Evolutionary conservation across 2,329 filamentous ascomycete genomes (phyloP), one percentile per base, ranked within the genome.

Genomic region (Akanthomyces uredinophilus): DNA sequence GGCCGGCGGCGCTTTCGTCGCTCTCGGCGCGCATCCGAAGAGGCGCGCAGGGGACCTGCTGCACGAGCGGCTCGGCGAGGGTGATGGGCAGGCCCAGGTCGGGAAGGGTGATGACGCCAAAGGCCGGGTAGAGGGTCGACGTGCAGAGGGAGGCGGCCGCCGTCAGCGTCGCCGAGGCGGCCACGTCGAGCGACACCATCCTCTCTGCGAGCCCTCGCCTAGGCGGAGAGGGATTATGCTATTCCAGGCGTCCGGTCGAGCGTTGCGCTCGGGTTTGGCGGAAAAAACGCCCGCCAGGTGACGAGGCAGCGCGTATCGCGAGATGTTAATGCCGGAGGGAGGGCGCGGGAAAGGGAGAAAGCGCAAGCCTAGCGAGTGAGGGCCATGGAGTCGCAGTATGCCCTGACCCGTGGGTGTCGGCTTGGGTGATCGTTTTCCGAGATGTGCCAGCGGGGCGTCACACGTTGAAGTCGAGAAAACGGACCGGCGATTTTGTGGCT

Each of bases 31-130:
- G 65, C n/a, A 68, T 56, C 27, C 67, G 59, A n/a, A 66, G 44
- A 6, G 68, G 70, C 53, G 68, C 66, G 43, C 73, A 75, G 11
- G 73, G 73, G 35, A 70, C 66, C 52, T 73, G 66, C 74, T 86
- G 90, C 65, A 87, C 74, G 67, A 84, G 83, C 64, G 84, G 78
- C 63, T 80, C 75, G 53, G 82, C 80, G 67, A 91, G 79, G 50
- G 83, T 87, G 68, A 88, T 78, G 66, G 81, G 67, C 29, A 68
- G 77, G 61, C 82, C 78, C 66, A 79, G 80, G 65, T 79, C 77
- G 60, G 76, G 75, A 62, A 89, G 71, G 63, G 81, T 78, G 66
- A 83, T 70, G 53, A 81, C 70, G 58, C 78, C 80, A 62, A 74
- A 74, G 58, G 75, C 74, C 4, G 80, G 78, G 37, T 83, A 71